A percentile compares a stretch with the other conserved stretches of the same genome.
These are phyloP conservation scores for Ogataea polymorpha DNA, from an alignment of 805 yeast species.

Conservation along the genomic window DNA sequence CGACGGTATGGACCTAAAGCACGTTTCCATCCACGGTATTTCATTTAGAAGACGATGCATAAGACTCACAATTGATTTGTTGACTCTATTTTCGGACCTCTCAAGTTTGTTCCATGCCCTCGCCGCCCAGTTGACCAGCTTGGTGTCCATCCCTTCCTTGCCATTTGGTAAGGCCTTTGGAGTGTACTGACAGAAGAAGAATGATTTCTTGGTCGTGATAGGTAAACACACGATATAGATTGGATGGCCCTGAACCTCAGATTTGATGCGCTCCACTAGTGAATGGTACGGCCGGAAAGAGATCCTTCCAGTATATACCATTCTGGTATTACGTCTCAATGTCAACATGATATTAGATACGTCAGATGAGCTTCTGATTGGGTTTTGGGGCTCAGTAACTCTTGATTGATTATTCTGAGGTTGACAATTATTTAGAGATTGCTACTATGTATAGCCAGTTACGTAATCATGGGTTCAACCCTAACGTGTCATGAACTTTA, in stretches of 20 bases:
- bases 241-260: conserved; percentile 13
- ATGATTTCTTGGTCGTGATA: conserved; percentile 57
- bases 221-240: conserved; percentile 72
- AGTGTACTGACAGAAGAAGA: conserved; percentile 66
- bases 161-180: conserved; percentile 33
- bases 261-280: conserved; percentile 1
- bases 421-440: background rate
- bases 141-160: conserved; percentile 35
- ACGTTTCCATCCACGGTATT: conserved; percentile 78
- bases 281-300: background rate
- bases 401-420: background rate
- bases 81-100: conserved; percentile 51
- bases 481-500: too few species aligned
- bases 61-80: conserved; percentile 53
- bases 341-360: background rate
- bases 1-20: conserved; percentile 75
- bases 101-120: conserved; percentile 63
- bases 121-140: conserved; percentile 45
- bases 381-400: too few species aligned
- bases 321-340: background rate
- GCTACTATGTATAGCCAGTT: background rate
- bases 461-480: background rate
- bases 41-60: conserved; percentile 53
- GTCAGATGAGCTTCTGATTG: background rate
- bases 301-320: background rate